Percentiles rank a stretch among this genome's conserved stretches.
These are phyloP conservation scores for Primulina eburnea DNA, from an alignment of 257 asterid species.

Conservation along the genomic window DNA sequence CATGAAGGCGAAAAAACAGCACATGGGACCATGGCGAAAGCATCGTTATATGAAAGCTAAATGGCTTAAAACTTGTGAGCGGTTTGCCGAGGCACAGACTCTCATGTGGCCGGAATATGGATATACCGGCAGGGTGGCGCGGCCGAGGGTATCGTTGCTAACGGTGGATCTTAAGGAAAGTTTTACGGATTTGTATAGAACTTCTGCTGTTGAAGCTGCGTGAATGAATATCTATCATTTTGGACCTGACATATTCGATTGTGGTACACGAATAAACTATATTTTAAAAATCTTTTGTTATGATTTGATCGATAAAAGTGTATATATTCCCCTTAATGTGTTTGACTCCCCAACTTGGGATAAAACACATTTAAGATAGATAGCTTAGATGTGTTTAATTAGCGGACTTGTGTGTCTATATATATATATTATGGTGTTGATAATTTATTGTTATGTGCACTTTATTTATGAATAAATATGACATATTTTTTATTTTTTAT, in stretches of 20 bases:
- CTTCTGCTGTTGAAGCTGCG: neutral
- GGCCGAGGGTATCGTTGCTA: neutral
- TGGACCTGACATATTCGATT: neutral
- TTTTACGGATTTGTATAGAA: neutral
- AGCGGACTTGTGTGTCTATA: no score
- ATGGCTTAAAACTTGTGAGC: slow-evolving; percentile 24
- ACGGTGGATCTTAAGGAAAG: neutral
- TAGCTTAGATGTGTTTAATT: no score
- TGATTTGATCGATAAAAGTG: no score
- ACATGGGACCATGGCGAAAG: slow-evolving; percentile 51
- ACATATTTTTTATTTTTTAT: no score
- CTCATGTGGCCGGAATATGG: neutral
- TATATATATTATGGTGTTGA: no score
- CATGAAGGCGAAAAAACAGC: slow-evolving; percentile 40
- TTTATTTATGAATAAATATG: no score
- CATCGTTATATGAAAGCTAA: slow-evolving; percentile 46
- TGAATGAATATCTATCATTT: neutral
- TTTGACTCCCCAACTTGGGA: no score
- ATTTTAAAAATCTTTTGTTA: no score
- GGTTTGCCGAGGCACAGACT: neutral
- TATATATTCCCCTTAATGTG: no score
- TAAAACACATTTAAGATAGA: no score
- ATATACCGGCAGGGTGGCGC: neutral
- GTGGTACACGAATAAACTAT: neutral
- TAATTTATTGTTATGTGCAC: no score